Base-by-base conservation (phyloP, 208 protist genomes). In the Borovskyia barvae region DNA sequence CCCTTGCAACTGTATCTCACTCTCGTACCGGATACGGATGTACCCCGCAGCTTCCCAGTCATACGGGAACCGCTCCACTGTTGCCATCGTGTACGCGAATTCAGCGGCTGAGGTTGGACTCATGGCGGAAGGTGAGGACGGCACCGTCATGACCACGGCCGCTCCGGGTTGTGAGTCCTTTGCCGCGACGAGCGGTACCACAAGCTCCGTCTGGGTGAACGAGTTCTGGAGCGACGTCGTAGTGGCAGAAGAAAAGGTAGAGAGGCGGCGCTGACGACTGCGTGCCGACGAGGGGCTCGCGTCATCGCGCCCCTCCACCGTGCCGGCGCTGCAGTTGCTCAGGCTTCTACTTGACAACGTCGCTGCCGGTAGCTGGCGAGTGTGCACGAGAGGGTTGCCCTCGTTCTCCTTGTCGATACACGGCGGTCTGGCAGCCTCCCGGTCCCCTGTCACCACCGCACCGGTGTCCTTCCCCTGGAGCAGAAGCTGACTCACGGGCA, bases 31-130 rank as follows among this genome's bases (percentile, higher is more conserved):
- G 15, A 86, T 75, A 29, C 80, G 75, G 12, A 92, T 42, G 39
- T 78, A 52, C 47, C 82, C 82, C 1, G 54, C 56, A 14, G 69
- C 49, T 51, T 69, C 47, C 82, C 82, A 89, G 66, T 92, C 69
- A 40, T 87, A 87, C 15, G 70, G 66, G 5, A 82, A n/a, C 52
- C 45, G 70, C 57, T 67, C 59, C 47, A 60, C 70, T 32, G 47
- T 60, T 14, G 63, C 51, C 64, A 43, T 64, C 25, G 53, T 49
- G 46, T 54, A 72, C 22, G 48, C 52, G 39, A 47, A 45, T 30
- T 43, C 54, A 28, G 32, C 37, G 15, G 57, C 51, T 40, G 57
- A 43, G 43, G 15, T 62, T 43, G 64, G 70, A 17, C 33, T 42
- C 70, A 55, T 51, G 20, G 30, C 26, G 25, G 25, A 32, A n/a